Percentiles rank a stretch among this genome's conserved stretches.
Conservation (phyloP, 2,329 filamentous ascomycete genomes). For the Davidsoniella eucalypti region DNA sequence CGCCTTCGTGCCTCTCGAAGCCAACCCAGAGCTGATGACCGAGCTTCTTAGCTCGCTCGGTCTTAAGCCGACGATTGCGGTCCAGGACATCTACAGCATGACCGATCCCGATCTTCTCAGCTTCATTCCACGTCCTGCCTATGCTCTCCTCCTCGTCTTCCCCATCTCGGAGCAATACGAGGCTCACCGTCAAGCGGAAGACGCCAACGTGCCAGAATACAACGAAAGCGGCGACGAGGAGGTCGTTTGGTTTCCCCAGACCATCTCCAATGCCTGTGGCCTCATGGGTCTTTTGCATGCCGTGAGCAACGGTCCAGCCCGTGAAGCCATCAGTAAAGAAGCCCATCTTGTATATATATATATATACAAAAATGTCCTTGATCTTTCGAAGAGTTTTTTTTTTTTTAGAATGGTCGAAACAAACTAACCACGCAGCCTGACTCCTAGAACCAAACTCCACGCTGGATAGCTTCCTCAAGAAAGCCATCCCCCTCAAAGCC, state of each 20-base stretch:
- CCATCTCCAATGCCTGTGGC: constrained; percentile 84
- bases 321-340: constrained; percentile 37
- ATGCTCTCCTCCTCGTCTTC: constrained; percentile 83
- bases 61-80: constrained; percentile 55
- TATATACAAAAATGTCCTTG: too few species aligned
- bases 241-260: constrained; percentile 89
- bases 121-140: constrained; percentile 74
- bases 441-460: constrained; percentile 31
- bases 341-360: constrained; percentile 15
- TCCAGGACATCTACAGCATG: constrained; percentile 87
- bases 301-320: constrained; percentile 58
- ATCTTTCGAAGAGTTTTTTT: not conserved
- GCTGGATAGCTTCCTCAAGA: constrained; percentile 47
- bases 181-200: constrained; percentile 56
- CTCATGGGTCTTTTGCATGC: constrained; percentile 78
- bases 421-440: not conserved
- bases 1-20: constrained; percentile 43
- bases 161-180: constrained; percentile 71
- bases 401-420: not conserved
- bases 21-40: constrained; percentile 81
- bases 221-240: constrained; percentile 48
- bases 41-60: constrained; percentile 68
- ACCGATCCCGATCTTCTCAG: constrained; percentile 69
- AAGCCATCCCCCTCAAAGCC: constrained; percentile 55
- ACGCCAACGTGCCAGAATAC: constrained; percentile 48